These are phyloP conservation scores for Bretziella fagacearum DNA, from an alignment of 2,329 filamentous ascomycete genomes.

Conservation along the genomic window DNA sequence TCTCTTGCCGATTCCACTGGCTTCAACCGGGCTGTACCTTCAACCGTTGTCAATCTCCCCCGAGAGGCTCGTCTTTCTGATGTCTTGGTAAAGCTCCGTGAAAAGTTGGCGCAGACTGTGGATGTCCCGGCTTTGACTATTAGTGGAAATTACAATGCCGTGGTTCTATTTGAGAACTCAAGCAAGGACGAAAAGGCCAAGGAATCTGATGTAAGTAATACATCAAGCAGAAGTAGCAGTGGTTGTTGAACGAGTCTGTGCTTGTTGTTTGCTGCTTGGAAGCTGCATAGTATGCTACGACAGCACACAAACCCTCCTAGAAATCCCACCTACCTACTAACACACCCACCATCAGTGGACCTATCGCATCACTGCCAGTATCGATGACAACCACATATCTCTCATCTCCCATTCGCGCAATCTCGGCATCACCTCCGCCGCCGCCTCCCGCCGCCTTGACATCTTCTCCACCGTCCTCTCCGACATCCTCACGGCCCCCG, in stretches of 20 bases:
- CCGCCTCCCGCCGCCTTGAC: constrained; percentile 16
- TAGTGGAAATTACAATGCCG: not conserved
- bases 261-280: too few relatives aligned
- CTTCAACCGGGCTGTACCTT: constrained; percentile 2
- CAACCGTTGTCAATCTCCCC: constrained; percentile 12
- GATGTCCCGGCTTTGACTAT: not conserved
- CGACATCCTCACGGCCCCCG: constrained; percentile 13
- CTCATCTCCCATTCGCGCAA: constrained; percentile 17
- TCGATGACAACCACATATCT: constrained; percentile 13
- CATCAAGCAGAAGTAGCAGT: not conserved
- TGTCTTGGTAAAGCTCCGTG: not conserved
- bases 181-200: constrained; percentile 8
- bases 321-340: not conserved
- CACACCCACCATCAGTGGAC: constrained; percentile 16
- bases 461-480: constrained; percentile 17
- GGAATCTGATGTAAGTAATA: constrained; percentile 11
- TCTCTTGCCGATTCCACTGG: not conserved
- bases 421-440: constrained; percentile 14
- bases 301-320: not conserved
- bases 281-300: too few relatives aligned
- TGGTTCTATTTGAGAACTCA: constrained; percentile 12
- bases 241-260: not conserved
- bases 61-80: constrained; percentile 1
- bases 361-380: constrained; percentile 16
- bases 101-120: not conserved